phyloP scores from a whole-genome alignment of 495 filamentous ascomycete genomes.

The Penicillium fimorum region DNA sequence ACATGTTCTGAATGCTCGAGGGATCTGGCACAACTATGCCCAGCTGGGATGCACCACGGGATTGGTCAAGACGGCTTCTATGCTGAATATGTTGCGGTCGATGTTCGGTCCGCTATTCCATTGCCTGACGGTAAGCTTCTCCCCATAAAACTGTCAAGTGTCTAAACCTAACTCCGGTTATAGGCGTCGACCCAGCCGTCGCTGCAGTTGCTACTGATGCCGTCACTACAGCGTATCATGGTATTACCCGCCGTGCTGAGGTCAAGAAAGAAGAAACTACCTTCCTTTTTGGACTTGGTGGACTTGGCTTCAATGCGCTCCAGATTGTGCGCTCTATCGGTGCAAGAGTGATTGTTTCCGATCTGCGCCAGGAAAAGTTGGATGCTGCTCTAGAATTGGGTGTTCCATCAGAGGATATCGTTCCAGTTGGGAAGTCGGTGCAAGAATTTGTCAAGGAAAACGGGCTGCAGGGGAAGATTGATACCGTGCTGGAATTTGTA shows the following conservation, averaged over 20 bases:
- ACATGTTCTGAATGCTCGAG: conserved; percentile 24
- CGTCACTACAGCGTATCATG: conserved; percentile 25
- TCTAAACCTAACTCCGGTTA: neutral
- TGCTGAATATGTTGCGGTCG: conserved; percentile 23
- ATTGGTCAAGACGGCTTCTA: conserved; percentile 29
- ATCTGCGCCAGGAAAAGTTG: conserved; percentile 22
- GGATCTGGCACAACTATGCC: conserved; percentile 21
- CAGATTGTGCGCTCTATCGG: conserved; percentile 22
- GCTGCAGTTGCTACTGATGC: conserved; percentile 27
- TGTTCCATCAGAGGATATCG: conserved; percentile 19
- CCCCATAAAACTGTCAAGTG: neutral
- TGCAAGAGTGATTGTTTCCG: conserved; percentile 21
- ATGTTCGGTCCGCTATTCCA: conserved; percentile 21
- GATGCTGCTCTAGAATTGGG: conserved; percentile 14
- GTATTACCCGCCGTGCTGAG: conserved; percentile 23
- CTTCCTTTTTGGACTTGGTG: conserved; percentile 24
- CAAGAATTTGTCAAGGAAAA: conserved; percentile 15
- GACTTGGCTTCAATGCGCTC: conserved; percentile 25
- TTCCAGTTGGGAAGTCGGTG: conserved; percentile 16
- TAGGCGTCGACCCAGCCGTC: conserved; percentile 17
- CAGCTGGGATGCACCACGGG: conserved; percentile 19
- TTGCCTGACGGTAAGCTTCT: conserved; percentile 16
- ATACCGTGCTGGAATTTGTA: conserved; percentile 27
- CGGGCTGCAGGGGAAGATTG: conserved; percentile 17
- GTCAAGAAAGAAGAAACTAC: conserved; percentile 22